phyloP scores from a whole-genome alignment of 164 flowering plant species.

The Liquidambar formosana region DNA sequence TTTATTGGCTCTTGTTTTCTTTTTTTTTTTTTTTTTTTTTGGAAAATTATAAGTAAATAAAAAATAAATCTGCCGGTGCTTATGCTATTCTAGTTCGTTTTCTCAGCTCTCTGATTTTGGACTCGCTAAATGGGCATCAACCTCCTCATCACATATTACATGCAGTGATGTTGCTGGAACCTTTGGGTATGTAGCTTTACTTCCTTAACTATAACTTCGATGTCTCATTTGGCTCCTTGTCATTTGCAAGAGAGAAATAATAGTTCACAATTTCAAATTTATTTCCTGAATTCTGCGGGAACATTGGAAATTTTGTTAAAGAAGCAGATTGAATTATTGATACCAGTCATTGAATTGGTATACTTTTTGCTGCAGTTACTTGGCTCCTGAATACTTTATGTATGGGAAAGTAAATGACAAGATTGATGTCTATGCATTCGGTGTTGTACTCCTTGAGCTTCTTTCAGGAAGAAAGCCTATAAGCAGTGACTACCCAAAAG shows the following conservation, averaged over 20 bases:
- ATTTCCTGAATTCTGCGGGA: no score
- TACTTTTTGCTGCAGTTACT: slow-evolving; percentile 55
- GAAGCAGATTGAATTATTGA: no score
- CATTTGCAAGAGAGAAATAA: neutral
- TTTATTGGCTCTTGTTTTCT: neutral
- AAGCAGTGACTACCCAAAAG: slow-evolving; percentile 67
- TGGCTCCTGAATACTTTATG: slow-evolving; percentile 99
- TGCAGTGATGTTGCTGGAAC: slow-evolving; percentile 95
- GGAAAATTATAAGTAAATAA: no score
- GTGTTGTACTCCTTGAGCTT: slow-evolving; percentile 98
- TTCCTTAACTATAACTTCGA: neutral
- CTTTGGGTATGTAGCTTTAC: slow-evolving; percentile 64
- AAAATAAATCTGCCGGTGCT: neutral
- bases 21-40: no score
- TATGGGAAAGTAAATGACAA: slow-evolving; percentile 85
- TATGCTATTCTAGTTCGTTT: slow-evolving; percentile 9
- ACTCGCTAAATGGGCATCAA: slow-evolving; percentile 83
- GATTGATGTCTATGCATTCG: slow-evolving; percentile 90
- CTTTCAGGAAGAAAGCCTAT: slow-evolving; percentile 94
- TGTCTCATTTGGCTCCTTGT: neutral
- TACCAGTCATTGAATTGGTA: neutral
- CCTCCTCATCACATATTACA: slow-evolving; percentile 55
- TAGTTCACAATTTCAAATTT: neutral
- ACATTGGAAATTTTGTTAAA: no score
- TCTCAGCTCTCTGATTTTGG: slow-evolving; percentile 95